These are phyloP conservation scores for Boletellus sp. DNA, from an alignment of 768 basidiomycete genomes.

Conservation along the genomic window DNA sequence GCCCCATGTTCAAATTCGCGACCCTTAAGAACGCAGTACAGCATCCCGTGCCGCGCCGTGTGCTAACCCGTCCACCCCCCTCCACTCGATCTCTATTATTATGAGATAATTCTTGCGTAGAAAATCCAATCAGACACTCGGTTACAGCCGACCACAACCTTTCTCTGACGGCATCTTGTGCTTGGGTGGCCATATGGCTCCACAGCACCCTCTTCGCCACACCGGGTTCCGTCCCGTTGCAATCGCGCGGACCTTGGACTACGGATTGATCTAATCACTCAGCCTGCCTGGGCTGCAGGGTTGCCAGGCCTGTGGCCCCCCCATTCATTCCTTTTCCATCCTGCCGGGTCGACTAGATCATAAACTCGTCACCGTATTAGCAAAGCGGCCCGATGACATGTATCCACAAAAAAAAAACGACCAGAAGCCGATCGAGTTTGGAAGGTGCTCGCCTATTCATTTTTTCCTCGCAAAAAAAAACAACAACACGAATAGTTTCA, in stretches of 20 bases:
- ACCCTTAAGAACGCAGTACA: constrained; percentile 22
- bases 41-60: constrained; percentile 18
- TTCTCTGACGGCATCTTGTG: constrained; percentile 24
- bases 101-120: constrained; percentile 17
- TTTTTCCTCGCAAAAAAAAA: constrained; percentile 18
- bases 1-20: constrained; percentile 15
- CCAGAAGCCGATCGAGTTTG: constrained; percentile 20
- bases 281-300: too few relatives aligned
- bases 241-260: constrained; percentile 24
- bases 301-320: constrained; percentile 16
- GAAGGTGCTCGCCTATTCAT: constrained; percentile 19
- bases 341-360: constrained; percentile 12
- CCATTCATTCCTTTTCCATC: constrained; percentile 12
- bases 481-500: background rate
- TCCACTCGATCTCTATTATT: constrained; percentile 1
- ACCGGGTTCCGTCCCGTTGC: constrained; percentile 30
- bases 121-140: constrained; percentile 9
- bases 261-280: constrained; percentile 24
- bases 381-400: constrained; percentile 5
- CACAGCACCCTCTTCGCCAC: constrained; percentile 4
- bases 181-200: constrained; percentile 19
- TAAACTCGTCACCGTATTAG: constrained; percentile 8
- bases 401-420: constrained; percentile 8
- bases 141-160: constrained; percentile 25
- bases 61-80: constrained; percentile 8